Conservation (phyloP, 805 yeast genomes). For the Yarrowia porcina region DNA sequence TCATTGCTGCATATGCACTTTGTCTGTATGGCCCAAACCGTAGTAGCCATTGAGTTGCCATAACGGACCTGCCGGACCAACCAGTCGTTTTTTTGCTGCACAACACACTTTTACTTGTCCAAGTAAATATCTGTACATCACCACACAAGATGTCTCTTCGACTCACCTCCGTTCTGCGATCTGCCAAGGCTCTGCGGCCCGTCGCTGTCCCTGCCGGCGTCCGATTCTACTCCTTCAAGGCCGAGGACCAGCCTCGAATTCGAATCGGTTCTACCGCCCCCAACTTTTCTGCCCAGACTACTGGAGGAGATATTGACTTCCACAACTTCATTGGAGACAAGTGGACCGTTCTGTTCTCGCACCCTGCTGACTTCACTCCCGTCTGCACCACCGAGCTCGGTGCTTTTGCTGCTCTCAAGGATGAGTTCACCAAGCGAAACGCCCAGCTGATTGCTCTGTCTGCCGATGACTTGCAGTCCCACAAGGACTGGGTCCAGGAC, state of each 20-base stretch:
- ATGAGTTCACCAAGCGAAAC: slow-evolving; percentile 80
- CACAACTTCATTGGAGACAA: slow-evolving; percentile 81
- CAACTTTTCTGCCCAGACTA: slow-evolving; percentile 78
- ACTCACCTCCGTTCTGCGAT: slow-evolving; percentile 11
- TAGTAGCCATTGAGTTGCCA: neutral
- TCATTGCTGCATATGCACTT: slow-evolving; percentile 4
- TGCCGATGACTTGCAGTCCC: slow-evolving; percentile 77
- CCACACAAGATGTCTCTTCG: neutral
- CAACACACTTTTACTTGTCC: neutral
- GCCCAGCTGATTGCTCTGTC: slow-evolving; percentile 88
- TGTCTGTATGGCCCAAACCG: neutral
- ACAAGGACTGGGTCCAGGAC: slow-evolving; percentile 84
- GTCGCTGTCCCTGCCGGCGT: neutral
- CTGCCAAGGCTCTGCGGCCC: slow-evolving; percentile 21
- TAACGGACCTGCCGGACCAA: neutral
- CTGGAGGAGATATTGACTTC: slow-evolving; percentile 79
- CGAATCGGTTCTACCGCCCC: slow-evolving; percentile 87
- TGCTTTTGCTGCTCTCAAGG: slow-evolving; percentile 84
- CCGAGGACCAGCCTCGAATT: slow-evolving; percentile 43
- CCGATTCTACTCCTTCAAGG: slow-evolving; percentile 30
- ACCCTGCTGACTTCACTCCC: slow-evolving; percentile 96
- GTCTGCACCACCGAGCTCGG: slow-evolving; percentile 96
- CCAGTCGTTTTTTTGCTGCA: neutral
- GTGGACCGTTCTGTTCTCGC: slow-evolving; percentile 88
- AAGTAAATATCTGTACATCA: no score